Conservation (phyloP, 768 basidiomycete genomes). For the Leccinum incarnatum region DNA sequence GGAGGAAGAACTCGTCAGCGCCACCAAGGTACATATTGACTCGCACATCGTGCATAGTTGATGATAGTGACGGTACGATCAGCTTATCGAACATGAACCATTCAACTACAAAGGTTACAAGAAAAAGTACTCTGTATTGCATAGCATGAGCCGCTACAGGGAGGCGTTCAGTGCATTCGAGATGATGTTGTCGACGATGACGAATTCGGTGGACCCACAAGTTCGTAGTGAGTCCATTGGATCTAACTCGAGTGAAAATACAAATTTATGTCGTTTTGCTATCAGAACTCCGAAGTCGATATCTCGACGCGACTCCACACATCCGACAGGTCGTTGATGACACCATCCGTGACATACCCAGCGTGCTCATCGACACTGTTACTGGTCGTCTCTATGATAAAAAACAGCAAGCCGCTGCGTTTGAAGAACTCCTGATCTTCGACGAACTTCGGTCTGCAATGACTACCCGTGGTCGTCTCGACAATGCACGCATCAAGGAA, state of each 20-base stretch:
- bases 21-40: neutral
- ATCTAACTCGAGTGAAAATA: no score
- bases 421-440: neutral
- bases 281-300: neutral
- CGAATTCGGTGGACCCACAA: neutral
- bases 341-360: neutral
- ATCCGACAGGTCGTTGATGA: neutral
- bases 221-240: neutral
- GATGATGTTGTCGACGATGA: neutral
- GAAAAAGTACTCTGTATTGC: neutral
- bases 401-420: neutral
- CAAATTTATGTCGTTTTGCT: neutral
- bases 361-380: neutral
- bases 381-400: neutral
- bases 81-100: neutral
- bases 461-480: neutral
- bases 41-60: neutral
- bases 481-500: neutral
- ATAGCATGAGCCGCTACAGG: neutral
- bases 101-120: neutral
- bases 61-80: neutral
- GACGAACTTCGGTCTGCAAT: neutral
- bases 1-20: neutral
- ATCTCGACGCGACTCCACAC: neutral
- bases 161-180: neutral